A percentile compares a stretch with the other conserved stretches of the same genome.
These are phyloP conservation scores for Choiromyces venosus DNA, from an alignment of 495 filamentous ascomycete genomes.

Conservation along the genomic window DNA sequence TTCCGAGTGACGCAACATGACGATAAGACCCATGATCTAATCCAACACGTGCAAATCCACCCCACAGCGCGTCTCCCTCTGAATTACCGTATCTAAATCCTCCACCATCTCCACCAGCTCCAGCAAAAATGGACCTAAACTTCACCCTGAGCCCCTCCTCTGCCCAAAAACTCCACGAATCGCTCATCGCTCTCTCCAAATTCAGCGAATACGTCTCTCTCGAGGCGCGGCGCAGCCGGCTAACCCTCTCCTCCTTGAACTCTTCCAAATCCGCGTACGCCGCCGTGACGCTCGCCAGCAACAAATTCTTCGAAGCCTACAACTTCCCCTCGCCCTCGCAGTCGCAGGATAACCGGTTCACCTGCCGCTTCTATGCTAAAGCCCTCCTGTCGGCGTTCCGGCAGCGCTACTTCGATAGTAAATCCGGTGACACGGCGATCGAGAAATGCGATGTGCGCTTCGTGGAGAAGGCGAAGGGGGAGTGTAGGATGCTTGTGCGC, in stretches of 20 bases:
- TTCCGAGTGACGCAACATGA: not conserved
- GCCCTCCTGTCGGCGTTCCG: slow-evolving; percentile 67
- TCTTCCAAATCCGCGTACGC: slow-evolving; percentile 89
- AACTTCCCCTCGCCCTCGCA: slow-evolving; percentile 48
- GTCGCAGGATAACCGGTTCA: slow-evolving; percentile 53
- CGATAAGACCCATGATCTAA: slow-evolving; percentile 11
- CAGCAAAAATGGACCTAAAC: slow-evolving; percentile 63
- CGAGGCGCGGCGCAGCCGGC: slow-evolving; percentile 61
- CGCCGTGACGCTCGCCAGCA: slow-evolving; percentile 66
- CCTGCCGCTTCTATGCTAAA: slow-evolving; percentile 69
- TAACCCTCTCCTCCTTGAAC: slow-evolving; percentile 78
- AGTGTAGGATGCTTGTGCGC: slow-evolving; percentile 74
- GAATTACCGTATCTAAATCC: no score
- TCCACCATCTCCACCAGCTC: not conserved
- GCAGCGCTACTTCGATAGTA: slow-evolving; percentile 34
- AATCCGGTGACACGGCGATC: slow-evolving; percentile 69
- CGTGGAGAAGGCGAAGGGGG: slow-evolving; percentile 64
- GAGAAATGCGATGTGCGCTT: slow-evolving; percentile 83
- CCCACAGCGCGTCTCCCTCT: slow-evolving; percentile 12
- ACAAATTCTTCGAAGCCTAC: slow-evolving; percentile 78
- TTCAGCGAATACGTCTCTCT: slow-evolving; percentile 87
- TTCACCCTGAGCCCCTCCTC: slow-evolving; percentile 75
- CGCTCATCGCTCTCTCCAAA: slow-evolving; percentile 78
- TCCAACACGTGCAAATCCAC: not conserved
- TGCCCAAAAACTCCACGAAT: slow-evolving; percentile 69